Evolutionary conservation across 257 asterid genomes (phyloP), one percentile per base, ranked within the genome.

Genomic region (Catharanthus roseus): DNA sequence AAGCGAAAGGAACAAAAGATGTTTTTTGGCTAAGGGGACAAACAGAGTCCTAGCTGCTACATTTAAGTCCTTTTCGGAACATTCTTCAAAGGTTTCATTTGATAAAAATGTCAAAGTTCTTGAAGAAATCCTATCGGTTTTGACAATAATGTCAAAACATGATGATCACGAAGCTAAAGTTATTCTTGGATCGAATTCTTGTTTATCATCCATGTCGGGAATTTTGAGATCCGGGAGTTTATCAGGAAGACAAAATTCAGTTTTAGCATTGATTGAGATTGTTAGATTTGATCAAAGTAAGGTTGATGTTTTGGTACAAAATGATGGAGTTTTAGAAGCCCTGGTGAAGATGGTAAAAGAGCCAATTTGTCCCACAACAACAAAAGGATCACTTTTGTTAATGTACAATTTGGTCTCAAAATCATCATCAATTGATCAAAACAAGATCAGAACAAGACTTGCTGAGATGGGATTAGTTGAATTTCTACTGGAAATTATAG

Each of bases 361-460:
- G 67, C 86, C 87, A 13, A 85, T 80, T 23, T 75, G 85, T 62
- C 86, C 87, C 5, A 74, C 74, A 0, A 72, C 89, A 6, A 85
- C 90, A 39, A 87, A 85, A 60, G 89, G 84, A 15, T 60, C 87
- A 10, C 49, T 87, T 6, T 55, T 79, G 38, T 29, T 83, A 24
- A 73, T 85, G 34, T 82, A 84, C 74, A 65, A 82, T 19, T 49
- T 87, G 62, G 70, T 76, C 5, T 65, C 70, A 1, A 69, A 78
- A 12, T 45, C 77, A 15, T 69, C 78, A 12, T 34, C 57, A 6
- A 5, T 23, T 5, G 38, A 58, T 16, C 65, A 34, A 5, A 26
- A 68, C 28, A 51, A 72, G 51, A 70, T 61, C 41, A 63, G 67
- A 7, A 16, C 66, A 63, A 75, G 66, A 21, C 54, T 84, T 8